Evolutionary conservation across 1,284 basidiomycete species (phyloP).

Genomic region (Tremellales sp.): DNA sequence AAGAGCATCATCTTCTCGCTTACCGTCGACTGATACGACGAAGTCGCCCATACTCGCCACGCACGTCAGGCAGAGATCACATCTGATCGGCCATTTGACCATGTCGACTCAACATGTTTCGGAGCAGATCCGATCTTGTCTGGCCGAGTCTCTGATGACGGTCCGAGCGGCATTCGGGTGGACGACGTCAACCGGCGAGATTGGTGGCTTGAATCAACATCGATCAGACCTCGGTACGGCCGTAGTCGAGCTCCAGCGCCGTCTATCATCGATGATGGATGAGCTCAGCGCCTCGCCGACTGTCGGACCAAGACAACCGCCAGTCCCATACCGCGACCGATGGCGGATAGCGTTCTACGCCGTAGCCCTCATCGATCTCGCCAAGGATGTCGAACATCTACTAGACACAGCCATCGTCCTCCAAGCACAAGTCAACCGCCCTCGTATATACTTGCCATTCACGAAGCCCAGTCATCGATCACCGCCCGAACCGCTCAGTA

Average conservation of each 20-base stretch:
- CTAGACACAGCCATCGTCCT: conserved; percentile 11
- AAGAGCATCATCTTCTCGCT: neutral
- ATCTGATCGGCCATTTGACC: neutral
- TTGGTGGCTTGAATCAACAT: neutral
- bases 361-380: conserved; percentile 40
- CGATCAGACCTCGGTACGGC: neutral
- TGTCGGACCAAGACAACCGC: neutral
- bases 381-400: conserved; percentile 27
- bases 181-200: neutral
- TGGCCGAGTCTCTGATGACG: neutral
- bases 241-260: neutral
- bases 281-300: neutral
- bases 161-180: neutral
- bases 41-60: neutral
- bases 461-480: neutral
- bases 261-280: neutral
- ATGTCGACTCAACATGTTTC: neutral
- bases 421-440: neutral
- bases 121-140: neutral
- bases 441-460: neutral
- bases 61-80: no score
- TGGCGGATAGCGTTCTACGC: conserved; percentile 45
- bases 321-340: conserved; percentile 3
- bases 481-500: neutral
- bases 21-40: neutral